Evolutionary conservation across 176 grass and related monocot species (phyloP).

Genomic region (Pharus latifolius): DNA sequence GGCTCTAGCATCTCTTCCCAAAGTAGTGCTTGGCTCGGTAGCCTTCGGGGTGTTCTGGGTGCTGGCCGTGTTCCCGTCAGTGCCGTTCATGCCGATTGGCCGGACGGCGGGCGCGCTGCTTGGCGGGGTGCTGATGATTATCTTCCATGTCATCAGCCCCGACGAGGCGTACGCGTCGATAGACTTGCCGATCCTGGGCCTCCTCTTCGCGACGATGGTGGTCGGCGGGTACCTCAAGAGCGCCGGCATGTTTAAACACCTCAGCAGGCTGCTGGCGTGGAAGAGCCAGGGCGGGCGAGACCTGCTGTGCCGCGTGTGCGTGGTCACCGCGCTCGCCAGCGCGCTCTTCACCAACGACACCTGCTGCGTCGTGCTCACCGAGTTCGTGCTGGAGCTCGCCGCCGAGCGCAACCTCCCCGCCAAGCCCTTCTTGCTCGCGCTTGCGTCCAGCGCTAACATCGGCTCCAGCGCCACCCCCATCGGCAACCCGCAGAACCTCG

Average conservation of each 20-base stretch:
- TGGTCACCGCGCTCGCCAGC: slow-evolving; percentile 66
- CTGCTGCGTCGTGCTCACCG: slow-evolving; percentile 93
- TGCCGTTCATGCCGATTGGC: slow-evolving; percentile 85
- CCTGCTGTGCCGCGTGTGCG: slow-evolving; percentile 80
- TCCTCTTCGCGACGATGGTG: slow-evolving; percentile 92
- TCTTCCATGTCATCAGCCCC: slow-evolving; percentile 70
- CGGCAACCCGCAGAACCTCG: slow-evolving; percentile 93
- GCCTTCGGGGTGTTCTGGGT: slow-evolving; percentile 91
- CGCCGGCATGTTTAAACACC: slow-evolving; percentile 85
- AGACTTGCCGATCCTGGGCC: slow-evolving; percentile 87
- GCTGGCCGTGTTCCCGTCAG: slow-evolving; percentile 89
- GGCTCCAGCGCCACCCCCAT: slow-evolving; percentile 83
- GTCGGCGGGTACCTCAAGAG: slow-evolving; percentile 78
- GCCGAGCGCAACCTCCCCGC: slow-evolving; percentile 77
- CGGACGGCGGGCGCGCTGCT: slow-evolving; percentile 78
- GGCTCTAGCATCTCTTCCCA: slow-evolving; percentile 23
- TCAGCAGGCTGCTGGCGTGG: slow-evolving; percentile 66
- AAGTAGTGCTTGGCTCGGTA: slow-evolving; percentile 46
- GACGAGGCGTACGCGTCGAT: slow-evolving; percentile 69
- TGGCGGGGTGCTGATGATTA: slow-evolving; percentile 68
- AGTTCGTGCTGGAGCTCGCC: slow-evolving; percentile 86
- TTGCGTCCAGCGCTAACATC: slow-evolving; percentile 91
- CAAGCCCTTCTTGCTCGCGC: slow-evolving; percentile 76
- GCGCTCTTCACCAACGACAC: slow-evolving; percentile 97
- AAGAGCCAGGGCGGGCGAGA: slow-evolving; percentile 69